Conservation (phyloP, 192 early-diverging fungal species). For the Entomortierella chlamydospora region DNA sequence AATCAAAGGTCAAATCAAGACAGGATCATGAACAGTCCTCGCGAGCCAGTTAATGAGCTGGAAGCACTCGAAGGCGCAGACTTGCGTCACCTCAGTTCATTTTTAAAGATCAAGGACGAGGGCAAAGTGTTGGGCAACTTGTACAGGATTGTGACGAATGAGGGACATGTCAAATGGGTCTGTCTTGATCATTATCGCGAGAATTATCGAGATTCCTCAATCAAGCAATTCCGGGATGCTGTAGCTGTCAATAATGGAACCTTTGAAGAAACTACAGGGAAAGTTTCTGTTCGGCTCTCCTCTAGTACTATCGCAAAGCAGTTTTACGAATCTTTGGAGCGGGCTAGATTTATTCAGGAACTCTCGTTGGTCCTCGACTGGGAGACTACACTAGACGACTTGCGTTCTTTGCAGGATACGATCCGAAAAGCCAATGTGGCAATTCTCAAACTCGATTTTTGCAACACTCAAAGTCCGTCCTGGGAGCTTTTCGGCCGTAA, state of each 20-base stretch:
- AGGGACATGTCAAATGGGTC: conserved; percentile 33
- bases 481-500: conserved; percentile 24
- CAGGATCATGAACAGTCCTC: background rate
- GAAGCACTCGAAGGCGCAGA: conserved; percentile 40
- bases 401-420: conserved; percentile 7
- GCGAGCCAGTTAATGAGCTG: background rate
- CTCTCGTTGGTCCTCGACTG: conserved; percentile 16
- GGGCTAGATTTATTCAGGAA: conserved; percentile 33
- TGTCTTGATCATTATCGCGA: conserved; percentile 33
- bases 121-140: conserved; percentile 28
- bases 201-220: background rate
- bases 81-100: conserved; percentile 24
- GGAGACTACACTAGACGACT: conserved; percentile 26
- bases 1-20: background rate
- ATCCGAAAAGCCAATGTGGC: conserved; percentile 16
- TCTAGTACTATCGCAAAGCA: conserved; percentile 12
- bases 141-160: conserved; percentile 18
- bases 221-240: conserved; percentile 14
- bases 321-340: conserved; percentile 24
- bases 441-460: conserved; percentile 21
- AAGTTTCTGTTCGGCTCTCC: conserved; percentile 10
- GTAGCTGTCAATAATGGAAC: conserved; percentile 11
- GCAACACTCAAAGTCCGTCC: conserved; percentile 8
- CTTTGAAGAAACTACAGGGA: conserved; percentile 22
- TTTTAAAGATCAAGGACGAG: conserved; percentile 32